These are phyloP conservation scores for Phylloporus rhodoxanthus DNA, from an alignment of 768 basidiomycete species.

Conservation along the genomic window DNA sequence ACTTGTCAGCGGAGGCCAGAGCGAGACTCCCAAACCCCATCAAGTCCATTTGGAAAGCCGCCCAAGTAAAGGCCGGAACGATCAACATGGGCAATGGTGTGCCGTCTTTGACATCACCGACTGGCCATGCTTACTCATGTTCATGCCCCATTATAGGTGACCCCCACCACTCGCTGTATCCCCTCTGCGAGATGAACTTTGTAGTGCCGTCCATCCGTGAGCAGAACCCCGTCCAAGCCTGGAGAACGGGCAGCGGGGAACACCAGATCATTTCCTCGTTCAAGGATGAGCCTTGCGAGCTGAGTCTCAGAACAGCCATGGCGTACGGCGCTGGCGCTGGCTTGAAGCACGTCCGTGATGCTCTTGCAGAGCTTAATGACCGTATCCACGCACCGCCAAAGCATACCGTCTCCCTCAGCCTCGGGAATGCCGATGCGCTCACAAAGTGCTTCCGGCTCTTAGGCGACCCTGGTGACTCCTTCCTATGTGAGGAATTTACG, in stretches of 20 bases:
- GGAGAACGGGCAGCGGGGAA: constrained; percentile 25
- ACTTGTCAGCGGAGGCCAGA: constrained; percentile 32
- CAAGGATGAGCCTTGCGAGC: constrained; percentile 25
- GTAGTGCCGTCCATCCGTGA: constrained; percentile 29
- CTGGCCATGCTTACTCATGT: neutral
- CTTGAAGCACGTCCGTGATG: constrained; percentile 28
- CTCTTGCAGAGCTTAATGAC: constrained; percentile 32
- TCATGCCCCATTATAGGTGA: constrained; percentile 20
- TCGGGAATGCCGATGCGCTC: constrained; percentile 39
- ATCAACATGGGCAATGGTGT: constrained; percentile 36
- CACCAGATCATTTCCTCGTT: constrained; percentile 25
- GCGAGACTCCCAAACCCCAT: constrained; percentile 33
- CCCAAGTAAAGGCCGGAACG: constrained; percentile 31
- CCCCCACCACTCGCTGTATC: constrained; percentile 32
- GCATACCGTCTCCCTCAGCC: constrained; percentile 32
- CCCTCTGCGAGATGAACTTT: constrained; percentile 31
- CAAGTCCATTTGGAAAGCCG: constrained; percentile 33
- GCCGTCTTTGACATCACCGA: neutral
- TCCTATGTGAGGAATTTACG: constrained; percentile 40
- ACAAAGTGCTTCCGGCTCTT: constrained; percentile 39
- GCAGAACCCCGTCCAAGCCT: constrained; percentile 27
- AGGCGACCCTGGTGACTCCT: constrained; percentile 39
- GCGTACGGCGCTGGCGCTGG: constrained; percentile 38
- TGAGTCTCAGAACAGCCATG: constrained; percentile 32
- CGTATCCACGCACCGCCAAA: constrained; percentile 32